Percentiles rank a stretch among this genome's conserved stretches.
Conservation (phyloP, 257 asterid genomes). For the Solanum corneliomulleri region DNA sequence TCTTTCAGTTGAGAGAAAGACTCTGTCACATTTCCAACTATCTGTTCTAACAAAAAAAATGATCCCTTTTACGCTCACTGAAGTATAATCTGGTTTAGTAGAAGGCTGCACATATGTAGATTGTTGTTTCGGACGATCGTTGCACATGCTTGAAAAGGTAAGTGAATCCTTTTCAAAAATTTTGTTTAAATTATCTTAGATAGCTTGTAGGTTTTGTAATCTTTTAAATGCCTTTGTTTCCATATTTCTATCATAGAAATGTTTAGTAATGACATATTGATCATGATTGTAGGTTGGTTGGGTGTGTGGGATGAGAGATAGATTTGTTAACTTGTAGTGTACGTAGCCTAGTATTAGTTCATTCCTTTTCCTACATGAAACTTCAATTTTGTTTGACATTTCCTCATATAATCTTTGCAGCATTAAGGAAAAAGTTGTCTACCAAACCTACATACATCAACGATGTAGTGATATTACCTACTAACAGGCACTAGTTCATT, state of each 20-base stretch:
- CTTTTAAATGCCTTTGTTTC: not conserved
- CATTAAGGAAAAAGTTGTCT: not conserved
- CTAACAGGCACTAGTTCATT: too few relatives aligned
- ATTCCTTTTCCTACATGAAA: not conserved
- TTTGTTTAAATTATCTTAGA: not conserved
- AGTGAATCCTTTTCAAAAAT: not conserved
- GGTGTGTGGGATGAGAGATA: too few relatives aligned
- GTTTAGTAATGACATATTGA: too few relatives aligned
- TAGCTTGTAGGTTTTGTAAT: not conserved
- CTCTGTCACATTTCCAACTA: not conserved
- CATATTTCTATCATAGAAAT: not conserved
- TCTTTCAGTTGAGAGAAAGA: not conserved
- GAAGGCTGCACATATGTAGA: not conserved
- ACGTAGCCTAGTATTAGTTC: too few relatives aligned
- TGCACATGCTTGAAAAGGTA: not conserved
- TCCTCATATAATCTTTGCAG: slow-evolving; percentile 47
- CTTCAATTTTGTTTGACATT: slow-evolving; percentile 48
- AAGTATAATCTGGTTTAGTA: not conserved
- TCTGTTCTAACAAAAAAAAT: not conserved
- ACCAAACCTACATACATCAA: not conserved
- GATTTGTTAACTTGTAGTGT: too few relatives aligned
- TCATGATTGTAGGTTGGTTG: too few relatives aligned
- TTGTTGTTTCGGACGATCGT: not conserved
- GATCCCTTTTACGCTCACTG: not conserved
- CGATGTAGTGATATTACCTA: not conserved